These are phyloP conservation scores for Aspergillus sp. DNA, from an alignment of 2,329 filamentous ascomycete species.

Conservation along the genomic window DNA sequence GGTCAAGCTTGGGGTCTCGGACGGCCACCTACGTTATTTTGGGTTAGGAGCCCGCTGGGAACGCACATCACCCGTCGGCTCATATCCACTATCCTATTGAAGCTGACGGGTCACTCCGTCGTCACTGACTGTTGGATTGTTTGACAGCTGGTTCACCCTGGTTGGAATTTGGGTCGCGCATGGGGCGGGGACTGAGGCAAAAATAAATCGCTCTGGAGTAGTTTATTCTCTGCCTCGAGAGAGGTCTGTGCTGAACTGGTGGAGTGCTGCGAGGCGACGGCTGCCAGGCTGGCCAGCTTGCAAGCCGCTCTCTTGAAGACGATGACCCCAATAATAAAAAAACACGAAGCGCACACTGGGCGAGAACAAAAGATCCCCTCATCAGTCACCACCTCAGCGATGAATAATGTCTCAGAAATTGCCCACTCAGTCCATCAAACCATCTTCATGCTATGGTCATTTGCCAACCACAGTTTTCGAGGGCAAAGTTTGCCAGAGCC, in stretches of 20 bases:
- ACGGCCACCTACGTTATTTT: background rate
- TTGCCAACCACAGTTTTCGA: background rate
- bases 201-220: background rate
- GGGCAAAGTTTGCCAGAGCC: slow-evolving; percentile 1
- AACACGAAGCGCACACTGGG: background rate
- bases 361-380: background rate
- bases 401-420: background rate
- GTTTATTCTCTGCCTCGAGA: background rate
- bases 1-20: background rate
- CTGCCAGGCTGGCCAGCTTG: no score
- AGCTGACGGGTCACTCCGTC: background rate
- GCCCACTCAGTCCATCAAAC: background rate
- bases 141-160: background rate
- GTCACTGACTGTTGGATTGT: no score
- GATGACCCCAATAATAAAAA: background rate
- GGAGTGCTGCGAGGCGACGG: background rate
- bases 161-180: slow-evolving; percentile 5
- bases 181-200: slow-evolving; percentile 13
- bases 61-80: slow-evolving; percentile 13
- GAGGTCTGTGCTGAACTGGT: background rate
- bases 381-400: background rate
- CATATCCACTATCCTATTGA: slow-evolving; percentile 9
- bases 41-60: slow-evolving; percentile 7
- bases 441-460: background rate
- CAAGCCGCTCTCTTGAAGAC: no score